These are phyloP conservation scores for Caloboletus firmus DNA, from an alignment of 1,284 basidiomycete genomes.

Conservation along the genomic window DNA sequence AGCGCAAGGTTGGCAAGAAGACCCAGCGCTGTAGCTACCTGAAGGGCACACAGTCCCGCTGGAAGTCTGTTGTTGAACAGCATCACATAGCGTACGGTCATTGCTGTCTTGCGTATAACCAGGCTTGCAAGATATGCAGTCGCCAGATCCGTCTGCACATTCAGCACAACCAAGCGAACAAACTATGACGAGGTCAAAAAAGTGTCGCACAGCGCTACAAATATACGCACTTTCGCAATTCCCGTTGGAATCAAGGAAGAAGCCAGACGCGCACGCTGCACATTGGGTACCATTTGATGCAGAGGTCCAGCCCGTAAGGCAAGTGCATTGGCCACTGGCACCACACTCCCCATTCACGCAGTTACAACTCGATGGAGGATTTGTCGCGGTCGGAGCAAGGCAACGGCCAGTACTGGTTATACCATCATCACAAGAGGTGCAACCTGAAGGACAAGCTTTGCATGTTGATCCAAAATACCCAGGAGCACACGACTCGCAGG, in stretches of 20 bases:
- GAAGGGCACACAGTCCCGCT: slow-evolving; percentile 61
- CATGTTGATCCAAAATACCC: slow-evolving; percentile 75
- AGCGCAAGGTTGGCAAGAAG: slow-evolving; percentile 59
- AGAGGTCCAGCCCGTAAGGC: slow-evolving; percentile 73
- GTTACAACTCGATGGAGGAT: slow-evolving; percentile 65
- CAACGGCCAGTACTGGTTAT: slow-evolving; percentile 73
- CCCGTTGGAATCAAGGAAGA: slow-evolving; percentile 67
- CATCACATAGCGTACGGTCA: slow-evolving; percentile 66
- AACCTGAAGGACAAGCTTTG: slow-evolving; percentile 64
- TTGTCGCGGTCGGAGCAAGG: slow-evolving; percentile 48
- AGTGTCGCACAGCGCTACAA: neutral
- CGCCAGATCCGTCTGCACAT: slow-evolving; percentile 65
- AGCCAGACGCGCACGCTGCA: slow-evolving; percentile 69
- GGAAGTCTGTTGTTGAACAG: slow-evolving; percentile 48
- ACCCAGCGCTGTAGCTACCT: slow-evolving; percentile 60
- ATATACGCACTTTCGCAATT: slow-evolving; percentile 63
- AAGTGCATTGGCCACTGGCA: slow-evolving; percentile 64
- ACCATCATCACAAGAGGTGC: slow-evolving; percentile 71
- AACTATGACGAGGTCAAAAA: slow-evolving; percentile 40
- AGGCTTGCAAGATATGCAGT: slow-evolving; percentile 67
- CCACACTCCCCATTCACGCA: slow-evolving; percentile 76
- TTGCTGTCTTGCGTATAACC: slow-evolving; percentile 66
- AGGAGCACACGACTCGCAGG: slow-evolving; percentile 71
- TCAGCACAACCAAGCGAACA: slow-evolving; percentile 70
- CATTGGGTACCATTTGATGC: slow-evolving; percentile 71